Evolutionary conservation across 768 basidiomycete genomes (phyloP).

Genomic region (Lentinus brumalis): DNA sequence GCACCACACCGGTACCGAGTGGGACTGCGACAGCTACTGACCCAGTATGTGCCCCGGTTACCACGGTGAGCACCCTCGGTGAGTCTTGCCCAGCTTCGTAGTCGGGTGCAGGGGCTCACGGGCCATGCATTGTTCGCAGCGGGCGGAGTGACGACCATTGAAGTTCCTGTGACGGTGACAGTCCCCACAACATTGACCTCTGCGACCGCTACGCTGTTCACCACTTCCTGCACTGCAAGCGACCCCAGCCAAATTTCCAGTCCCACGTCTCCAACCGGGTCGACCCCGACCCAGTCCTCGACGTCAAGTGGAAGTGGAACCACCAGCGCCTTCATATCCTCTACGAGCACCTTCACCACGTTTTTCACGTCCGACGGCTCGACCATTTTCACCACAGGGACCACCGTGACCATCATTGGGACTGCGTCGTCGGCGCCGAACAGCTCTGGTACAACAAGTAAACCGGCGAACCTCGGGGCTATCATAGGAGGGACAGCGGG

Average conservation of each 20-base stretch:
- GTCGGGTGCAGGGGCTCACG: too few species aligned
- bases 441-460: too few species aligned
- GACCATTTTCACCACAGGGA: too few species aligned
- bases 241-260: background rate
- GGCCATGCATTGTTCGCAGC: background rate
- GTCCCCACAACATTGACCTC: conserved; percentile 18
- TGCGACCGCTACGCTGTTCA: conserved; percentile 22
- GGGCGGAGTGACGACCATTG: conserved; percentile 13
- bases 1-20: background rate
- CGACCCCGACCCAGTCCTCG: too few species aligned
- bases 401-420: too few species aligned
- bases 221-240: conserved; percentile 19
- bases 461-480: conserved; percentile 5
- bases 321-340: background rate
- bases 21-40: too few species aligned
- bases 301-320: too few species aligned
- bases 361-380: too few species aligned
- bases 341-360: background rate
- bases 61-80: conserved; percentile 21
- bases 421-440: too few species aligned
- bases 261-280: too few species aligned
- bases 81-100: background rate
- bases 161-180: conserved; percentile 21
- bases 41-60: too few species aligned
- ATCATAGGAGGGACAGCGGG: conserved; percentile 24